Percentiles rank a stretch among this genome's conserved stretches.
Conservation (phyloP, 441 rosid species). For the Codiaeum variegatum region DNA sequence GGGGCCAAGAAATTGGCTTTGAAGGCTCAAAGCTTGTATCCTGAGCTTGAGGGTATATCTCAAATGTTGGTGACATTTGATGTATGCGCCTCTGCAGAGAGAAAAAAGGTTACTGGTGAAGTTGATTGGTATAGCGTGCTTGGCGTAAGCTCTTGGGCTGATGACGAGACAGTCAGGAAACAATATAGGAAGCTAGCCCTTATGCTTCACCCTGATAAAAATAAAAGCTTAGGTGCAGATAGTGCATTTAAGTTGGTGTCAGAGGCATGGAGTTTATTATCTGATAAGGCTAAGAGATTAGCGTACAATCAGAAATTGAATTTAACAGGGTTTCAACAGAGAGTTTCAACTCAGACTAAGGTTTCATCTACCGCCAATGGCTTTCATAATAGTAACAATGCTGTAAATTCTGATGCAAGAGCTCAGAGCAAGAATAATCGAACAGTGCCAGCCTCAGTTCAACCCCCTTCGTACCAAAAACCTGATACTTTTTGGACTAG, state of each 20-base stretch:
- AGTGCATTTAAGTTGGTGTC: constrained; percentile 41
- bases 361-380: constrained; percentile 45
- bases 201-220: constrained; percentile 44
- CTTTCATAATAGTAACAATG: constrained; percentile 35
- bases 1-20: constrained; percentile 41
- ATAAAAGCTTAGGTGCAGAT: constrained; percentile 42
- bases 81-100: constrained; percentile 32
- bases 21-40: constrained; percentile 42
- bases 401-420: constrained; percentile 28
- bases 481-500: constrained; percentile 41
- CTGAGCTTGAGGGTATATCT: constrained; percentile 38
- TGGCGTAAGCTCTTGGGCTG: constrained; percentile 35
- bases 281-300: constrained; percentile 32
- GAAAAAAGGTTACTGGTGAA: constrained; percentile 35
- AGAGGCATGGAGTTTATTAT: constrained; percentile 40
- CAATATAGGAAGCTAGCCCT: constrained; percentile 40
- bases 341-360: constrained; percentile 35
- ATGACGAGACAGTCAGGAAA: constrained; percentile 35
- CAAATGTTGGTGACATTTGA: constrained; percentile 39
- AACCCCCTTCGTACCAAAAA: constrained; percentile 22
- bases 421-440: constrained; percentile 22
- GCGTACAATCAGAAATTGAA: constrained; percentile 31
- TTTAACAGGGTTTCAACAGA: constrained; percentile 26
- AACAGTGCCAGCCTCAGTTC: constrained; percentile 21
- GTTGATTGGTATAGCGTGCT: constrained; percentile 43